Percentiles rank a stretch among this genome's conserved stretches.
Conservation (phyloP, 1,284 basidiomycete genomes). For the Schizophyllum commune region DNA sequence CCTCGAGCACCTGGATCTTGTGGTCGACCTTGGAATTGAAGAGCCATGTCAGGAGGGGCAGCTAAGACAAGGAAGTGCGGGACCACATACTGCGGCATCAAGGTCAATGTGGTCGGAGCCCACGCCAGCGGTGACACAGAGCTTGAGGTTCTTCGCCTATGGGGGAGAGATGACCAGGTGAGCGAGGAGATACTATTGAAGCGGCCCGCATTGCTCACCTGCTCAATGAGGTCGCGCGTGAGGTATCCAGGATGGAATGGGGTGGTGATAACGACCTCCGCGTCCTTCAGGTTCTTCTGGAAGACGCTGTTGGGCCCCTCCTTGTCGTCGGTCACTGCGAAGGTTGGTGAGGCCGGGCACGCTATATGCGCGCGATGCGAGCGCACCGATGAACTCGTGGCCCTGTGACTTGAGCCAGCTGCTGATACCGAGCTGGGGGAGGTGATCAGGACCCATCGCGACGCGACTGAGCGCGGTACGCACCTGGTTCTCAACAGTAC, state of each 20-base stretch:
- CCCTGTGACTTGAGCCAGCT: constrained; percentile 70
- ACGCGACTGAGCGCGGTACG: constrained; percentile 3
- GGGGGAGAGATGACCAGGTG: constrained; percentile 10
- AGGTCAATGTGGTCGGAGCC: constrained; percentile 93
- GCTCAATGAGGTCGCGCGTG: constrained; percentile 70
- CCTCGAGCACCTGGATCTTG: constrained; percentile 78
- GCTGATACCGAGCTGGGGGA: constrained; percentile 58
- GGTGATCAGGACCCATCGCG: not conserved
- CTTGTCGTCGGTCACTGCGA: constrained; percentile 77
- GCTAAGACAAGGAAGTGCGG: constrained; percentile 1
- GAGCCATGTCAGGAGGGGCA: constrained; percentile 1
- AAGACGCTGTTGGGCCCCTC: constrained; percentile 83
- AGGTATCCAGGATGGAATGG: constrained; percentile 93
- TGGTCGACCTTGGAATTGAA: constrained; percentile 49
- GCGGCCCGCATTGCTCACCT: constrained; percentile 27
- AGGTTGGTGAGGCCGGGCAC: not conserved
- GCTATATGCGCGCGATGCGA: constrained; percentile 3
- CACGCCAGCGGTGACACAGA: constrained; percentile 92
- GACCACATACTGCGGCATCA: constrained; percentile 52
- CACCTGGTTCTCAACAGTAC: constrained; percentile 85
- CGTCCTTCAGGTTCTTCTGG: constrained; percentile 83
- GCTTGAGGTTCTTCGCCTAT: constrained; percentile 84
- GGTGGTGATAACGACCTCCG: constrained; percentile 81
- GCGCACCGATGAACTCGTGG: constrained; percentile 68
- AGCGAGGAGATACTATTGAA: not conserved